Evolutionary conservation across 257 asterid genomes (phyloP).

Genomic region (Scutellaria minor): DNA sequence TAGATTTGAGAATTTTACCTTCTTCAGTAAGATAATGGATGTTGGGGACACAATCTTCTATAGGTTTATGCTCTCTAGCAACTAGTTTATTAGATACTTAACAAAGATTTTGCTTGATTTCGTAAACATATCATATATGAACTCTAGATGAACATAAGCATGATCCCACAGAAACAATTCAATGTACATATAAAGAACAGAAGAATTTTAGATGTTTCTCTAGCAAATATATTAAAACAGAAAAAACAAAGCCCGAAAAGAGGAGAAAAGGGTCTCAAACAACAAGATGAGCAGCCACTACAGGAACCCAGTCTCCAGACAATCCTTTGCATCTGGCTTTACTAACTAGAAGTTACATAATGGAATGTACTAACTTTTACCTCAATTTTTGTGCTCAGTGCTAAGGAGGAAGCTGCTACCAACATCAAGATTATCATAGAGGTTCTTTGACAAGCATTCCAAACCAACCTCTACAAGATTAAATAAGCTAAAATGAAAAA

Average conservation of each 20-base stretch:
- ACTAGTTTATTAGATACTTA: background rate
- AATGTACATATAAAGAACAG: background rate
- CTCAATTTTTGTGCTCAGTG: conserved; percentile 88
- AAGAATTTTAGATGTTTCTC: background rate
- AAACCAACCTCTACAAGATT: conserved; percentile 64
- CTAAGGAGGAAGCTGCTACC: conserved; percentile 95
- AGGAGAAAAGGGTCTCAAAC: background rate
- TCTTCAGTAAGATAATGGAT: background rate
- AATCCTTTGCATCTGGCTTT: background rate
- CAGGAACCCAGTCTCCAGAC: background rate
- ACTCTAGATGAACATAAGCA: background rate
- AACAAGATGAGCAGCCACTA: background rate
- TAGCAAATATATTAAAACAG: background rate
- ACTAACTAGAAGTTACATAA: no score
- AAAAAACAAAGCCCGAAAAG: conserved; percentile 1
- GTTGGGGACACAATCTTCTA: background rate
- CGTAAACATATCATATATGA: background rate
- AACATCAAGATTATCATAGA: conserved; percentile 87
- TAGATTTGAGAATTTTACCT: background rate
- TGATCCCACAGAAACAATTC: conserved; percentile 1
- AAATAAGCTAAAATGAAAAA: conserved; percentile 4
- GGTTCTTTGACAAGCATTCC: conserved; percentile 91
- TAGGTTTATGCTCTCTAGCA: background rate
- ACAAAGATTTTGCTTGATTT: background rate
- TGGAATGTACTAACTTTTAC: conserved; percentile 39